Conservation (phyloP, 148 eudicot genomes). For the Chenopodium formosanum region DNA sequence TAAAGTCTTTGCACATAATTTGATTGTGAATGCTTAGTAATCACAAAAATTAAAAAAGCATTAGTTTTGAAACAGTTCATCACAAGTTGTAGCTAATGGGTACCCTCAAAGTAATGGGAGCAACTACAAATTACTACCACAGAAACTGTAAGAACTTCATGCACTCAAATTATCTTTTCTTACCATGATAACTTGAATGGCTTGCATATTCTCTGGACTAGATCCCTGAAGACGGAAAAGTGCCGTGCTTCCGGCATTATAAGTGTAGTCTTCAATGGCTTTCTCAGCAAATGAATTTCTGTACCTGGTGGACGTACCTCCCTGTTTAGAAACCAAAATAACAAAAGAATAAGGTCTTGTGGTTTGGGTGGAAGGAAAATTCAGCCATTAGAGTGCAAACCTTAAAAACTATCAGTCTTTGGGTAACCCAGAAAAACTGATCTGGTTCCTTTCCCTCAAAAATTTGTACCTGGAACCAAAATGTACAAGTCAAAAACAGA, state of each 20-base stretch:
- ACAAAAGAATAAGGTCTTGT: conserved; percentile 1
- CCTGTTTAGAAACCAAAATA: neutral
- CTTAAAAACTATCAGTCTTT: neutral
- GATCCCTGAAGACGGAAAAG: conserved; percentile 54
- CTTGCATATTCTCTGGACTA: conserved; percentile 43
- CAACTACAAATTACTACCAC: neutral
- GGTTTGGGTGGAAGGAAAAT: neutral
- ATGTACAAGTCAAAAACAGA: neutral
- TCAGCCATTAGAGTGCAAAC: neutral
- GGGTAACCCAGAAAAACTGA: conserved; percentile 15
- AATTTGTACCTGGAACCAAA: conserved; percentile 4
- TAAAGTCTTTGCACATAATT: too few species aligned
- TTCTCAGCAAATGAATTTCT: neutral
- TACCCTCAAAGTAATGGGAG: neutral
- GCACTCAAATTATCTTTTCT: neutral
- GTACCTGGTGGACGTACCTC: conserved; percentile 12
- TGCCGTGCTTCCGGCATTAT: conserved; percentile 18
- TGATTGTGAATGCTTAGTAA: neutral
- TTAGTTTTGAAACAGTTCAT: neutral
- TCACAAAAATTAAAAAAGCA: neutral
- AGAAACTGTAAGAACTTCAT: neutral
- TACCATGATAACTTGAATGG: conserved; percentile 46
- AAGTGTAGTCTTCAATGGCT: neutral
- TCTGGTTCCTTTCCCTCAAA: conserved; percentile 14
- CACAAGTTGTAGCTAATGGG: neutral